Percentiles rank a stretch among this genome's conserved stretches.
phyloP scores from a whole-genome alignment of 1,139 yeast genomes.

The Yamadazyma songkhlaensis region DNA sequence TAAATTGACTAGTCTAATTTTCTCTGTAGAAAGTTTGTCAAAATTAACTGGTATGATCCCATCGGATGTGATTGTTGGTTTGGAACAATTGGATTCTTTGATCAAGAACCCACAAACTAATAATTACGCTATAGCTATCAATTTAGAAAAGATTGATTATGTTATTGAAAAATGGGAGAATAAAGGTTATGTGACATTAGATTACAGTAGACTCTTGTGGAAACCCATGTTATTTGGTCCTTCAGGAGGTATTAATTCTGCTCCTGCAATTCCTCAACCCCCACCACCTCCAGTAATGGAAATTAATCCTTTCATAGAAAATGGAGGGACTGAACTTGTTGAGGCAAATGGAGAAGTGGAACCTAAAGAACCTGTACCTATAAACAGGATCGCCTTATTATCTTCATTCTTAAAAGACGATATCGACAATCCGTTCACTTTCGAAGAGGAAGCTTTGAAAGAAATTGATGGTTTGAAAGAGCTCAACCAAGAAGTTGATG shows the following conservation, averaged over 20 bases:
- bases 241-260: constrained; percentile 72
- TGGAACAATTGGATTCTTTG: constrained; percentile 72
- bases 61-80: constrained; percentile 82
- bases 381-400: constrained; percentile 52
- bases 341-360: neutral
- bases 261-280: constrained; percentile 31
- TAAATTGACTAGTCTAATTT: constrained; percentile 8
- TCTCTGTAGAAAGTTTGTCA: constrained; percentile 61
- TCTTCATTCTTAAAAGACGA: constrained; percentile 63
- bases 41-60: constrained; percentile 80
- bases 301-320: too few species aligned
- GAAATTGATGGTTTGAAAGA: constrained; percentile 40
- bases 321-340: neutral
- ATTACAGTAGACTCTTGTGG: constrained; percentile 63
- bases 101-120: constrained; percentile 41
- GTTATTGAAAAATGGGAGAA: constrained; percentile 53
- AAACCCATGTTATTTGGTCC: constrained; percentile 82
- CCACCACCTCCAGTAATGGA: constrained; percentile 4
- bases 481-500: constrained; percentile 15
- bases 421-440: constrained; percentile 54
- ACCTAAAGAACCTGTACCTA: constrained; percentile 13
- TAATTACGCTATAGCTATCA: constrained; percentile 54
- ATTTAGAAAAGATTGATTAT: constrained; percentile 40
- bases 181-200: constrained; percentile 52
- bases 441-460: constrained; percentile 50